These are phyloP conservation scores for Exophiala dermatitidis DNA, from an alignment of 2,329 filamentous ascomycete genomes.

Conservation along the genomic window DNA sequence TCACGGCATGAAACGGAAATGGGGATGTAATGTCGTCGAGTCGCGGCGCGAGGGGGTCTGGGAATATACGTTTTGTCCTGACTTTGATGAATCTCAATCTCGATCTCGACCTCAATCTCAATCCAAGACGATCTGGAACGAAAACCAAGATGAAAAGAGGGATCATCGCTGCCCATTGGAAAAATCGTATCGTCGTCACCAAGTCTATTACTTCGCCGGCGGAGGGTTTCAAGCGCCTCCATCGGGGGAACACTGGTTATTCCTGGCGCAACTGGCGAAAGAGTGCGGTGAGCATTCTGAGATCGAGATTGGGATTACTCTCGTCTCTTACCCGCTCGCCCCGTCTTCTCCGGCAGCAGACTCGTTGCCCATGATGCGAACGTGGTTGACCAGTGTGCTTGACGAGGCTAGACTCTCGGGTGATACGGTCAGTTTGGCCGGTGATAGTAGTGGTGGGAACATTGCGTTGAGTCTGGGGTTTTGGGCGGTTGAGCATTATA, in stretches of 20 bases:
- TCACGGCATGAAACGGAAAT: constrained; percentile 3
- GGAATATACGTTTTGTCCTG: constrained; percentile 40
- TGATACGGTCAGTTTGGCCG: constrained; percentile 45
- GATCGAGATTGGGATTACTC: constrained; percentile 36
- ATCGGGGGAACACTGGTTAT: constrained; percentile 46
- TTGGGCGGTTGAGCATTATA: constrained; percentile 19
- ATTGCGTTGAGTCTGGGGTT: constrained; percentile 36
- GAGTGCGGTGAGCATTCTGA: constrained; percentile 18
- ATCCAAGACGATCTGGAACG: too few relatives aligned
- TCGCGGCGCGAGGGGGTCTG: constrained; percentile 39
- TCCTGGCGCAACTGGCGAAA: constrained; percentile 42
- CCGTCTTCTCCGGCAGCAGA: constrained; percentile 46
- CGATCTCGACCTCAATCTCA: too few relatives aligned
- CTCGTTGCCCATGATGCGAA: constrained; percentile 43
- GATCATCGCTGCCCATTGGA: constrained; percentile 17
- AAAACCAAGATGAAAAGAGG: neutral
- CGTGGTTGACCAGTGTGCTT: constrained; percentile 41
- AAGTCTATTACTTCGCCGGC: constrained; percentile 50
- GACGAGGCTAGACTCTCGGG: constrained; percentile 32
- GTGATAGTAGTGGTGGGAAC: constrained; percentile 53
- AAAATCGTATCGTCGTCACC: constrained; percentile 20
- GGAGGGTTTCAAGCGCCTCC: constrained; percentile 51
- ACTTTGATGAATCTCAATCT: too few relatives aligned
- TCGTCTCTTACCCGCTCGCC: constrained; percentile 50
- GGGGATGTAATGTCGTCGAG: constrained; percentile 35